Conservation (phyloP, 768 basidiomycete species). For the Boletus coccyginus region DNA sequence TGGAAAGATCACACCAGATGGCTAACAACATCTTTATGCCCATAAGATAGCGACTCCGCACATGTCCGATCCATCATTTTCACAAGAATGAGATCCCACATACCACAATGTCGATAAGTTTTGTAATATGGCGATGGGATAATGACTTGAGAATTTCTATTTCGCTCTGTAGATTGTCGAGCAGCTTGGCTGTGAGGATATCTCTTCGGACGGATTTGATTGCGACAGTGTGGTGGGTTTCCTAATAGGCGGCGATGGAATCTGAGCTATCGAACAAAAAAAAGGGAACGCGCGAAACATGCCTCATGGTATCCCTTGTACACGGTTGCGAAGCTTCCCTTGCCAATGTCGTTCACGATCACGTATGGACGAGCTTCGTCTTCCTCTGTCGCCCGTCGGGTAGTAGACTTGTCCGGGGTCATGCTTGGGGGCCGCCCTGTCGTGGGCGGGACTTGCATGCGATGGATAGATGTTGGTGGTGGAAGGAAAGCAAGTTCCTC, state of each 20-base stretch:
- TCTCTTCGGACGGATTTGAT: constrained; percentile 92
- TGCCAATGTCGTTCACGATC: constrained; percentile 73
- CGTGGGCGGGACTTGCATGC: constrained; percentile 20
- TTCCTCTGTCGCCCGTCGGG: constrained; percentile 46
- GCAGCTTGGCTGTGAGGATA: constrained; percentile 85
- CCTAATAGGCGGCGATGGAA: constrained; percentile 42
- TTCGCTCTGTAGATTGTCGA: constrained; percentile 98
- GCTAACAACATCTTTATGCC: not conserved
- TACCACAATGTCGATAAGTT: constrained; percentile 90
- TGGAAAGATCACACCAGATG: not conserved
- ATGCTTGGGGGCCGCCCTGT: constrained; percentile 23
- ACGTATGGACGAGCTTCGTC: constrained; percentile 77
- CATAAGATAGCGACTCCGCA: not conserved
- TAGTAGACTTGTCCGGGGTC: constrained; percentile 25
- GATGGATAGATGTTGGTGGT: constrained; percentile 7
- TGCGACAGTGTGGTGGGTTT: constrained; percentile 76
- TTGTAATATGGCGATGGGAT: constrained; percentile 90
- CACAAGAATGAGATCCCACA: constrained; percentile 20
- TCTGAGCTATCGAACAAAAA: not conserved
- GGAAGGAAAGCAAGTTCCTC: constrained; percentile 11
- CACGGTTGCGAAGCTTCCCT: constrained; percentile 95
- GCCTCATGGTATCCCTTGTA: constrained; percentile 93
- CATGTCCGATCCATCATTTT: not conserved
- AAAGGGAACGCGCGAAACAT: constrained; percentile 24
- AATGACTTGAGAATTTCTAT: constrained; percentile 95